Evolutionary conservation across 306 rosid species (phyloP), one percentile per base, ranked within the genome.

Genomic region (Phaseolus lunatus): DNA sequence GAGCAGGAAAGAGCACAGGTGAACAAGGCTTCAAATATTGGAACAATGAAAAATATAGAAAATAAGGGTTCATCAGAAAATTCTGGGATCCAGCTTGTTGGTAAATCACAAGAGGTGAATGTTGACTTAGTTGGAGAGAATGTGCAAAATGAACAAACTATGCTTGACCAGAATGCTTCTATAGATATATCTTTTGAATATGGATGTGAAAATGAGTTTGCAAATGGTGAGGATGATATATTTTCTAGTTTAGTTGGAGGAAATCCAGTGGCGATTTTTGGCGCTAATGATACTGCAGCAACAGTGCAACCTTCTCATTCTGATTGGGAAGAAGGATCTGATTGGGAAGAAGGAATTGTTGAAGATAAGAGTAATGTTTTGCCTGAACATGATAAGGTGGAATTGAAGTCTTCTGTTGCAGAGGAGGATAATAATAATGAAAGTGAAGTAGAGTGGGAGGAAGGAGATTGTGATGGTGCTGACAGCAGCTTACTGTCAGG

Each of bases 381-480:
- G 72, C 53, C 80, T 67, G 73, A 24, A 78, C 81, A 83, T 50
- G 53, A 49, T 62, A 67, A 77, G 10, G 76, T 66, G 53, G 87
- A 81, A 61, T 71, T 8, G 29, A 73, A 59, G 48, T 69, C 80
- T 67, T 72, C 82, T 45, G 23, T 37, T 43, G 75, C 72, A 35
- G 73, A 76, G n/a, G 82, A 75, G 37, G 65, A 82, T 50, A 27
- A 44, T 65, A 80, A 77, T 83, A 88, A 83, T 76, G 97, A 83
- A 29, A 85, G 85, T 84, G 97, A 89, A 44, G 89, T 89, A 67
- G 97, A 94, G 57, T 92, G 97, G 95, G 97, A 90, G 87, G 96
- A 92, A 67, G 93, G 90, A 81, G 84, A 79, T 80, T 82, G 83
- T 83, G 89, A 69, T 65, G 78, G 77, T 79, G 71, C 66, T 70